These are phyloP conservation scores for Kluyveromyces sp. DNA, from an alignment of 1,139 yeast species.

Conservation along the genomic window DNA sequence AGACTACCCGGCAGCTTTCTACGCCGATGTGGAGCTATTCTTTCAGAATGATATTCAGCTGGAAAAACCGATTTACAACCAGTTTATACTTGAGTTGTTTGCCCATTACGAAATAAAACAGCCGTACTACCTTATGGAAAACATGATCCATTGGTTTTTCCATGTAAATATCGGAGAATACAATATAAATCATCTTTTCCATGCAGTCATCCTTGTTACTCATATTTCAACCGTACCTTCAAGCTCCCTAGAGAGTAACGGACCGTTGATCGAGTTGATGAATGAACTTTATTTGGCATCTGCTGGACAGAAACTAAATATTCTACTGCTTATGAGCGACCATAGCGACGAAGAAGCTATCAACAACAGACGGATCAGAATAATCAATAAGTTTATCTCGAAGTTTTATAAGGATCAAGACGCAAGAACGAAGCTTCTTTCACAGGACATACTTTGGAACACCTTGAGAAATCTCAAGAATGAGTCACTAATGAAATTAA, in stretches of 20 bases:
- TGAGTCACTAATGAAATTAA: slow-evolving; percentile 13
- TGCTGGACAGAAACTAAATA: slow-evolving; percentile 1
- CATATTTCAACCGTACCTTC: slow-evolving; percentile 6
- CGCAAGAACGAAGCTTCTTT: slow-evolving; percentile 8
- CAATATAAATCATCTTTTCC: slow-evolving; percentile 9
- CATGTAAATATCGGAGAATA: slow-evolving; percentile 5
- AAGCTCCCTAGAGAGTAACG: slow-evolving; percentile 6
- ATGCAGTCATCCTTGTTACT: slow-evolving; percentile 11
- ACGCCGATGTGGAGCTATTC: slow-evolving; percentile 10
- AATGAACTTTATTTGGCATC: slow-evolving; percentile 3
- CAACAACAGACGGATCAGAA: slow-evolving; percentile 3
- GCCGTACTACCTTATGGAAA: slow-evolving; percentile 11
- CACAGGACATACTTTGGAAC: slow-evolving; percentile 19
- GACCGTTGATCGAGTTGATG: slow-evolving; percentile 7
- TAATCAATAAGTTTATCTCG: slow-evolving; percentile 6
- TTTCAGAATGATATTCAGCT: slow-evolving; percentile 10
- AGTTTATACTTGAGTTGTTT: slow-evolving; percentile 11
- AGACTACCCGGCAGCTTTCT: slow-evolving; percentile 17
- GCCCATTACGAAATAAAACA: slow-evolving; percentile 11
- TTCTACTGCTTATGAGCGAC: slow-evolving; percentile 7
- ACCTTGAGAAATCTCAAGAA: slow-evolving; percentile 12
- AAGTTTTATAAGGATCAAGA: slow-evolving; percentile 8
- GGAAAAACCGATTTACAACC: slow-evolving; percentile 7
- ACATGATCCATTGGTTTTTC: slow-evolving; percentile 18
- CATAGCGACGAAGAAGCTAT: slow-evolving; percentile 5